These are phyloP conservation scores for Lanmaoa rubissima DNA, from an alignment of 768 basidiomycete genomes.

Conservation along the genomic window DNA sequence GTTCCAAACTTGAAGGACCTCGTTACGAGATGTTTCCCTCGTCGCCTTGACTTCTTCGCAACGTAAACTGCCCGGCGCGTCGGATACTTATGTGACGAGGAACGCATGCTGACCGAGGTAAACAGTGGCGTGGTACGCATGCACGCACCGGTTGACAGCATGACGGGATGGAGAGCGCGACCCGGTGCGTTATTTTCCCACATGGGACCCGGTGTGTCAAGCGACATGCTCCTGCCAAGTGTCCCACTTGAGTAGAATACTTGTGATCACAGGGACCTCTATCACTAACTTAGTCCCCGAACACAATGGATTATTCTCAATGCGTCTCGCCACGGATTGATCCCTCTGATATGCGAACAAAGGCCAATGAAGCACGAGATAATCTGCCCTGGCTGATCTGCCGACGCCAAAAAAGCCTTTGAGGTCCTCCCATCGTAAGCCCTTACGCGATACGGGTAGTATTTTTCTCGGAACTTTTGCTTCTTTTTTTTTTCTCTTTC, in stretches of 20 bases:
- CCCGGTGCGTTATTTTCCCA: constrained; percentile 7
- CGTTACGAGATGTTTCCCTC: neutral
- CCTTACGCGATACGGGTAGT: constrained; percentile 14
- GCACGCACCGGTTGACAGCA: constrained; percentile 3
- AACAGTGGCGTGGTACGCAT: neutral
- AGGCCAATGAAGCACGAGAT: neutral
- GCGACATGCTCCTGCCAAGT: neutral
- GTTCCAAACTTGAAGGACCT: neutral
- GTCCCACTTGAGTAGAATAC: neutral
- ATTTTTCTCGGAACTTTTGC: constrained; percentile 1
- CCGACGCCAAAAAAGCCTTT: constrained; percentile 1
- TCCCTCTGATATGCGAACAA: neutral
- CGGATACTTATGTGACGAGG: constrained; percentile 1
- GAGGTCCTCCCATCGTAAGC: constrained; percentile 14
- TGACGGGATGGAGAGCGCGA: constrained; percentile 3
- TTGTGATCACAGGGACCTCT: neutral
- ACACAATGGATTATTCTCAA: neutral
- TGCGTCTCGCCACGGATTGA: neutral
- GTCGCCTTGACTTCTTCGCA: constrained; percentile 14
- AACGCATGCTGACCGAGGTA: constrained; percentile 5
- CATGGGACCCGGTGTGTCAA: neutral
- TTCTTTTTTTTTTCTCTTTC: constrained; percentile 1
- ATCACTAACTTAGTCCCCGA: neutral
- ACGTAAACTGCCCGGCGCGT: constrained; percentile 7
- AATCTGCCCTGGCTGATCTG: neutral